Base-by-base conservation (phyloP, 768 basidiomycete species). In the Boletales sp. region DNA sequence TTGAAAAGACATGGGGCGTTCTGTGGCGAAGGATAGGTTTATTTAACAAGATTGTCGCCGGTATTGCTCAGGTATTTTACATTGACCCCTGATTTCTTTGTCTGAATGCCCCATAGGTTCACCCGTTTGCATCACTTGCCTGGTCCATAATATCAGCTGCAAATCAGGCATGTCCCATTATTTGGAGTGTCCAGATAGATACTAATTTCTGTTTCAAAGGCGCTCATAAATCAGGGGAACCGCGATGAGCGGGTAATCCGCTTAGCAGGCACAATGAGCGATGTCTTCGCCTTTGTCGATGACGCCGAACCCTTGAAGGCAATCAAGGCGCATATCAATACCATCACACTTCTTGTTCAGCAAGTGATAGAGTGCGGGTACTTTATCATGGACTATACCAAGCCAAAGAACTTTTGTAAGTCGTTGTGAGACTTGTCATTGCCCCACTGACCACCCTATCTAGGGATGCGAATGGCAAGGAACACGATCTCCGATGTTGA, bases 91-190 rank as follows among this genome's bases (percentile, higher is more conserved):
- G 5, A 0, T 8, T 17, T 14, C 17, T 8, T 31, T 3, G 12
- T 27, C 32, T 47, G 21, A 47, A 35, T 15, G 19, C 27, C 8
- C 3, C 17, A 14, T 15, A 51, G 53, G 31, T 51, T n/a, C 48
- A 51, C 31, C 53, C 49, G 10, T 51, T 47, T 44, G 14, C 32
- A 3, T 54, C 46, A 2, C 19, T 51, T 8, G 45, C 42, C 2
- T 54, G 31, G 40, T 47, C 48, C 3, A 30, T 43, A 2, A 43
- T 50, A 14, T 50, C 48, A 12, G 42, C 48, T 15, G 35, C 9
- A 4, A 47, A 39, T 21, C 6, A 47, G 19, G 53, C 47, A 8
- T 45, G 49, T 45, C 31, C 3, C 18, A 8, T 17, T 18, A 0
- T 11, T 43, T 14, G 13, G 19, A 34, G 9, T 34, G 3, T 34